A percentile compares a stretch with the other conserved stretches of the same genome.
Conservation (phyloP, 2,329 filamentous ascomycete genomes). For the Metarhizium robertsii region DNA sequence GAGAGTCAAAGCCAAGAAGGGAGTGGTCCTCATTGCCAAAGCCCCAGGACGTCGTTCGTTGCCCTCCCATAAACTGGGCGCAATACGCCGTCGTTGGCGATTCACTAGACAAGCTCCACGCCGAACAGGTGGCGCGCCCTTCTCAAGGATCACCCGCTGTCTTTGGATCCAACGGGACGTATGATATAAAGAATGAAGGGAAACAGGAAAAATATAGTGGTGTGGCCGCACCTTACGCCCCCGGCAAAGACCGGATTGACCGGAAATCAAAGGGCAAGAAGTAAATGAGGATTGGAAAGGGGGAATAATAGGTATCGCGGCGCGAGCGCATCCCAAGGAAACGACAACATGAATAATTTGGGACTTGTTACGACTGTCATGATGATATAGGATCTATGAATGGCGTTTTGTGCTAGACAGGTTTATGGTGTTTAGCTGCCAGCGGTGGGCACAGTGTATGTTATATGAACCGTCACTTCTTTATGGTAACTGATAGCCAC, state of each 20-base stretch:
- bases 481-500: neutral
- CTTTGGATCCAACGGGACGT: slow-evolving; percentile 34
- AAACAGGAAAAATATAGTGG: slow-evolving; percentile 38
- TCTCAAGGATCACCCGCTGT: slow-evolving; percentile 42
- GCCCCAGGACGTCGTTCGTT: slow-evolving; percentile 74
- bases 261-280: slow-evolving; percentile 26
- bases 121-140: slow-evolving; percentile 64
- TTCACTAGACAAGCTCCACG: slow-evolving; percentile 73
- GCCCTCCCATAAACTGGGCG: slow-evolving; percentile 87
- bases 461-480: neutral
- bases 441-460: neutral
- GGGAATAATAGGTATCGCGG: neutral
- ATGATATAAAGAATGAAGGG: slow-evolving; percentile 38
- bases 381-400: neutral
- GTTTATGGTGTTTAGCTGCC: neutral
- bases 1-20: slow-evolving; percentile 11
- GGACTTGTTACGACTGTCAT: neutral
- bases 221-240: slow-evolving; percentile 48
- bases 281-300: slow-evolving; percentile 7
- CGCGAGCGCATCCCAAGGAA: neutral
- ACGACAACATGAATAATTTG: neutral
- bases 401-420: neutral
- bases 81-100: slow-evolving; percentile 82
- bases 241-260: slow-evolving; percentile 39
- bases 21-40: slow-evolving; percentile 60